These are phyloP conservation scores for Casuarina equisetifolia DNA, from an alignment of 306 rosid genomes.

Conservation along the genomic window DNA sequence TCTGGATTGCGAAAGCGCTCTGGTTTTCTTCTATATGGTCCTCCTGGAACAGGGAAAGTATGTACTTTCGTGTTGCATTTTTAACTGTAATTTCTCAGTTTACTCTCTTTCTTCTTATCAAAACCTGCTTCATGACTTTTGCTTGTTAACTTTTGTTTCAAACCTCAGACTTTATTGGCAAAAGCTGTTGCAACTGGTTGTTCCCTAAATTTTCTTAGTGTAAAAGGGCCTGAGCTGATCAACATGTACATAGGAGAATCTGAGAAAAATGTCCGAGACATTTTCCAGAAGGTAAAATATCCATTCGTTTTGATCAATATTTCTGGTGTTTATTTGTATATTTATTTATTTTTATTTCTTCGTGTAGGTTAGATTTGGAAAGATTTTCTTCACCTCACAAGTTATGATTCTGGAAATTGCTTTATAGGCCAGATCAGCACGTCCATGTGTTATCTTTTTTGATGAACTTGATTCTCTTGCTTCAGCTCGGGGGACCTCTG, in stretches of 20 bases:
- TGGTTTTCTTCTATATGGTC: conserved; percentile 93
- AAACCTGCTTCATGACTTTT: conserved; percentile 15
- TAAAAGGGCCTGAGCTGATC: conserved; percentile 94
- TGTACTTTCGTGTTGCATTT: conserved; percentile 23
- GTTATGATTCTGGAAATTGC: conserved; percentile 20
- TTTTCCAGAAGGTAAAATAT: conserved; percentile 74
- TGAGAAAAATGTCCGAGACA: conserved; percentile 89
- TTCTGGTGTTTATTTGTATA: conserved; percentile 12
- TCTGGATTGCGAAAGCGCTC: conserved; percentile 94
- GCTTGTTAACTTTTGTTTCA: conserved; percentile 21
- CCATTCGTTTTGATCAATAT: conserved; percentile 22
- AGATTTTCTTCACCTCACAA: conserved; percentile 7
- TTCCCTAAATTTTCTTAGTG: conserved; percentile 90
- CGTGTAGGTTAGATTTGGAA: neutral
- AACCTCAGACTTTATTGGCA: conserved; percentile 77
- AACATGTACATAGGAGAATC: conserved; percentile 99
- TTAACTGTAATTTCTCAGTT: conserved; percentile 16
- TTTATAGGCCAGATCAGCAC: conserved; percentile 88
- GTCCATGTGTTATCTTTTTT: conserved; percentile 94
- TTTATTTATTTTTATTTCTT: too few species aligned
- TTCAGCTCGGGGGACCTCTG: conserved; percentile 96
- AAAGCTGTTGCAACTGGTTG: conserved; percentile 99
- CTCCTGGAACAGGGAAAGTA: conserved; percentile 98
- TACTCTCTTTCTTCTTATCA: conserved; percentile 3
- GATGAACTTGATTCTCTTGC: conserved; percentile 99